phyloP scores from a whole-genome alignment of 306 rosid species.

The Cicer arietinum region DNA sequence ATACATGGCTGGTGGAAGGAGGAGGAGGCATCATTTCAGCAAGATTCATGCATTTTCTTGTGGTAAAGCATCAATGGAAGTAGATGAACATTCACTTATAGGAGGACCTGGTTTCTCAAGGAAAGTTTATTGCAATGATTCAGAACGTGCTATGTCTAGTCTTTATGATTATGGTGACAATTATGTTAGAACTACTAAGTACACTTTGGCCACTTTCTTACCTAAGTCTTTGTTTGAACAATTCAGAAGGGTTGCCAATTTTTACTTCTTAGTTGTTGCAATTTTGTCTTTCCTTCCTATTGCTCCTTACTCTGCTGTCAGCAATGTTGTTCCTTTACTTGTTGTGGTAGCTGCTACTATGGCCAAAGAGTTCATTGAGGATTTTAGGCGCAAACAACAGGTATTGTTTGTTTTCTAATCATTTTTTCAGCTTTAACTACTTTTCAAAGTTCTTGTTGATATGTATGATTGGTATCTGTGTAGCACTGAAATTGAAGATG shows the following conservation, averaged over 20 bases:
- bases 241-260: conserved; percentile 87
- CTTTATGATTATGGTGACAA: conserved; percentile 62
- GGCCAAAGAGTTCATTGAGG: conserved; percentile 87
- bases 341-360: conserved; percentile 87
- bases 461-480: too few relatives aligned
- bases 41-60: conserved; percentile 85
- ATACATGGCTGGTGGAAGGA: conserved; percentile 67
- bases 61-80: conserved; percentile 72
- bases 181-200: conserved; percentile 86
- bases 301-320: conserved; percentile 83
- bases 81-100: conserved; percentile 70
- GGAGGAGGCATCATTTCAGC: conserved; percentile 69
- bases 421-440: neutral
- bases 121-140: conserved; percentile 73
- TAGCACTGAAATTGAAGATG: too few relatives aligned
- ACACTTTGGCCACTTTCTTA: conserved; percentile 77
- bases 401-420: conserved; percentile 49
- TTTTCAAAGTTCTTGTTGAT: too few relatives aligned
- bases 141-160: conserved; percentile 61
- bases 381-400: conserved; percentile 85
- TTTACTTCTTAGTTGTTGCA: conserved; percentile 83
- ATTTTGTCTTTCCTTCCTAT: conserved; percentile 74
- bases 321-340: conserved; percentile 80
- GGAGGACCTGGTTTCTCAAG: conserved; percentile 99
- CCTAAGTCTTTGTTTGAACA: conserved; percentile 95